These are phyloP conservation scores for Starmerella vaccinii DNA, from an alignment of 805 yeast species.

Conservation along the genomic window DNA sequence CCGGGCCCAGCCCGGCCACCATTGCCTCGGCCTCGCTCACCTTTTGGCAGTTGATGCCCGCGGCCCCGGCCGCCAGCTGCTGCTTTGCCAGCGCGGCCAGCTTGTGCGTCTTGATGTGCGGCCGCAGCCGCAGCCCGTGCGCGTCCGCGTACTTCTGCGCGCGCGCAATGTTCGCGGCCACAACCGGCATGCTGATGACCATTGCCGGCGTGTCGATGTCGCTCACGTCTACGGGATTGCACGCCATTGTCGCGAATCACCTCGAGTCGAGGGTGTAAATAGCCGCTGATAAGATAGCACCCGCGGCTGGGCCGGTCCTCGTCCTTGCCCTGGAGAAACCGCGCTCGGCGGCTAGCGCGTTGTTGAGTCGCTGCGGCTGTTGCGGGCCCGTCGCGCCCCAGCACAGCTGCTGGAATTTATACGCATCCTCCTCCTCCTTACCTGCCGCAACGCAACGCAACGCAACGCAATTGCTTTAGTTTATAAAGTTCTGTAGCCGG, in stretches of 20 bases:
- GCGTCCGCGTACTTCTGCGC: constrained; percentile 16
- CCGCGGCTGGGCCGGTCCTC: too few species aligned
- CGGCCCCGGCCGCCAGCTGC: constrained; percentile 18
- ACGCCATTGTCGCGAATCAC: background rate
- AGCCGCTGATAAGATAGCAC: background rate
- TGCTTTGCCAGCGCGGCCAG: constrained; percentile 11
- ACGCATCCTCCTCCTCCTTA: too few species aligned
- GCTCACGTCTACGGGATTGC: background rate
- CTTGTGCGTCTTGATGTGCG: constrained; percentile 21
- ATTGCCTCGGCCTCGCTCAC: constrained; percentile 18
- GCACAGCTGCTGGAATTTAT: too few species aligned
- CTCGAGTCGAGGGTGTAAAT: background rate
- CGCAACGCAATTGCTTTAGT: too few species aligned
- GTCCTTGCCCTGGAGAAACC: background rate
- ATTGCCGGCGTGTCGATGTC: constrained; percentile 19
- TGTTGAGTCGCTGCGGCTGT: too few species aligned
- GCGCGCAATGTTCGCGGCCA: constrained; percentile 9
- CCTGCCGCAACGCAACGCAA: too few species aligned
- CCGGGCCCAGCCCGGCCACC: constrained; percentile 11
- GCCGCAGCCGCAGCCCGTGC: constrained; percentile 14
- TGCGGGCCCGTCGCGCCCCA: too few species aligned
- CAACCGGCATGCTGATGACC: constrained; percentile 8
- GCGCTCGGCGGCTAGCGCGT: background rate
- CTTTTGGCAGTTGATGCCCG: constrained; percentile 21
- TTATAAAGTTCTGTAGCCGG: too few species aligned